Evolutionary conservation across 2,329 filamentous ascomycete species (phyloP).

Genomic region (Colletotrichum gloeosporioides): DNA sequence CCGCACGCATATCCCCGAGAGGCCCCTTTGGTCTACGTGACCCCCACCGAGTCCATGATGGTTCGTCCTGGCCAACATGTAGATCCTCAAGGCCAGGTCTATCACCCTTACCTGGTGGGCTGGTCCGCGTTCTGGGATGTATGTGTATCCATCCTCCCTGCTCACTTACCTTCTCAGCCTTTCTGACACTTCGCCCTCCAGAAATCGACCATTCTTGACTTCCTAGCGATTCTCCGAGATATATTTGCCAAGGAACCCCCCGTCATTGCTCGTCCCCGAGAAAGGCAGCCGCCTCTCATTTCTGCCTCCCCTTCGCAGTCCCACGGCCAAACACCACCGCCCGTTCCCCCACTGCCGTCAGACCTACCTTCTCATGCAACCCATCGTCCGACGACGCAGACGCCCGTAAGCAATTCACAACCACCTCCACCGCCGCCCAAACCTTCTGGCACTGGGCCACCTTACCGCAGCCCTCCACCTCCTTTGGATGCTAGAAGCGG

Average conservation of each 20-base stretch:
- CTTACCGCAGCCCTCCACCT: conserved; percentile 30
- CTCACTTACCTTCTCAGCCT: background rate
- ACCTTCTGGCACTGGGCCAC: conserved; percentile 39
- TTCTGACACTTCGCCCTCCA: conserved; percentile 33
- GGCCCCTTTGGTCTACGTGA: conserved; percentile 86
- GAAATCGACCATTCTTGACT: conserved; percentile 86
- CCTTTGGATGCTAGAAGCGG: conserved; percentile 22
- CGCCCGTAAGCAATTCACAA: conserved; percentile 35
- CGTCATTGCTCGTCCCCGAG: conserved; percentile 75
- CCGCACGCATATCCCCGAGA: conserved; percentile 89
- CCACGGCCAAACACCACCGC: conserved; percentile 58
- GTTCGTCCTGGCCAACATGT: conserved; percentile 95
- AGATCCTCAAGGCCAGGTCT: conserved; percentile 89
- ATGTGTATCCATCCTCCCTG: conserved; percentile 43
- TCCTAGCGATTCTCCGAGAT: conserved; percentile 81
- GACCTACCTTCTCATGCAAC: conserved; percentile 58
- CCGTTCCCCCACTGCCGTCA: conserved; percentile 74
- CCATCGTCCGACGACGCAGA: conserved; percentile 34
- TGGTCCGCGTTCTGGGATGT: conserved; percentile 94
- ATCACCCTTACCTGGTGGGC: conserved; percentile 92
- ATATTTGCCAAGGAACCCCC: conserved; percentile 96
- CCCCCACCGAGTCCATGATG: conserved; percentile 85
- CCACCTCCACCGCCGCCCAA: conserved; percentile 64
- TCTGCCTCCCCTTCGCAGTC: conserved; percentile 35
- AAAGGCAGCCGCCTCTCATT: conserved; percentile 40